Evolutionary conservation across 352 stramenopile genomes (phyloP).

Genomic region (Pythium aquatile): DNA sequence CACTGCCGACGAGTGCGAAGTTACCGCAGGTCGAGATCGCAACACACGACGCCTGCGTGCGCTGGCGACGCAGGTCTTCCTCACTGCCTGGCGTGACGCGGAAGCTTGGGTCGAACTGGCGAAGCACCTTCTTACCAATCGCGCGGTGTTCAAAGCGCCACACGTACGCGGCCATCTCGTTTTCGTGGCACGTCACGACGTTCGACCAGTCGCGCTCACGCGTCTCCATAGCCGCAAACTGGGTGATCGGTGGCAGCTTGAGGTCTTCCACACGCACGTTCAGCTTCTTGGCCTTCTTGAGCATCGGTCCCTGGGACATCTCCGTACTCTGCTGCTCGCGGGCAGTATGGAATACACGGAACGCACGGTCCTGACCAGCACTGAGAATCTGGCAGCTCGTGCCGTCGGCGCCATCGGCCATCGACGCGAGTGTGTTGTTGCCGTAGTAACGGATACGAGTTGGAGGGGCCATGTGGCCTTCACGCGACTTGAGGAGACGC

Average conservation of each 20-base stretch:
- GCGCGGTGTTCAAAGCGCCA: conserved; percentile 92
- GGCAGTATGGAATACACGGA: conserved; percentile 91
- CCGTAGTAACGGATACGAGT: conserved; percentile 90
- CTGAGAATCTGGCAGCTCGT: conserved; percentile 90
- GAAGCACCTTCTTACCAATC: conserved; percentile 93
- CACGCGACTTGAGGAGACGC: conserved; percentile 87
- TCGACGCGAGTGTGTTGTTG: conserved; percentile 84
- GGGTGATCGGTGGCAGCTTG: conserved; percentile 90
- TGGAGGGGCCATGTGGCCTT: conserved; percentile 83
- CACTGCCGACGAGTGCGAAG: conserved; percentile 92
- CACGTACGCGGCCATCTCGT: conserved; percentile 92
- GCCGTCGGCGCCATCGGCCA: conserved; percentile 81
- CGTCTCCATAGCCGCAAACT: conserved; percentile 91
- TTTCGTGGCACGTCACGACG: conserved; percentile 93
- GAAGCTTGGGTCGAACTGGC: conserved; percentile 80
- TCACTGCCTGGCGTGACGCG: conserved; percentile 53
- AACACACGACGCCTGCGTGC: conserved; percentile 67
- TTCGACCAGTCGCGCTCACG: conserved; percentile 91
- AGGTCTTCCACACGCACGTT: conserved; percentile 83
- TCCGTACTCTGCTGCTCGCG: conserved; percentile 89
- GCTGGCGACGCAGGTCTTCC: conserved; percentile 61
- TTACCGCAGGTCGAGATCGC: conserved; percentile 92
- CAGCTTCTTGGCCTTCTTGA: conserved; percentile 91
- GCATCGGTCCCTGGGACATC: conserved; percentile 88
- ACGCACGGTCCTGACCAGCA: conserved; percentile 85